phyloP scores from a whole-genome alignment of 2,329 filamentous ascomycete genomes.

The Claviceps sp. region DNA sequence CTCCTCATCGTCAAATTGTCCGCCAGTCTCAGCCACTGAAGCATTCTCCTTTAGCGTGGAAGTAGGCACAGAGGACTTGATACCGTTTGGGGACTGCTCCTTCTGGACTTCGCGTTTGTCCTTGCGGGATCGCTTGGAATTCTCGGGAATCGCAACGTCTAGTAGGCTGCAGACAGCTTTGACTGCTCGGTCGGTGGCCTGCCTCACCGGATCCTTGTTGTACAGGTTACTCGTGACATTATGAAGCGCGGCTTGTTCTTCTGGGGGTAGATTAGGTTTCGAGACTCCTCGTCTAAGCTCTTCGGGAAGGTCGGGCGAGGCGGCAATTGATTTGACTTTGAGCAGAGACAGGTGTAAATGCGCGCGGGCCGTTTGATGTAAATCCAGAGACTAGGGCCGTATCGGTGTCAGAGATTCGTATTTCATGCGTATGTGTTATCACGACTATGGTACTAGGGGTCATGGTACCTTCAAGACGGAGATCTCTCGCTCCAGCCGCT shows the following conservation, averaged over 20 bases:
- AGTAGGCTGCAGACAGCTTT: conserved; percentile 34
- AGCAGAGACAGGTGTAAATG: conserved; percentile 42
- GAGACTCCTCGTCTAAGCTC: conserved; percentile 32
- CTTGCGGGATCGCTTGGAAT: conserved; percentile 18
- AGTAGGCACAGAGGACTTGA: neutral
- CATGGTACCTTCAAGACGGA: conserved; percentile 36
- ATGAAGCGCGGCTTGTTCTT: conserved; percentile 37
- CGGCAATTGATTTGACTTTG: conserved; percentile 38
- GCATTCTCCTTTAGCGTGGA: conserved; percentile 6
- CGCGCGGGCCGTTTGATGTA: conserved; percentile 42
- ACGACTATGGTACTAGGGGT: neutral
- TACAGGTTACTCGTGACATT: conserved; percentile 47
- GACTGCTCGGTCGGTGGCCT: conserved; percentile 34
- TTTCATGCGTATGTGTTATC: neutral
- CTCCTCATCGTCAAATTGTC: conserved; percentile 16
- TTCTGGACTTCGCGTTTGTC: conserved; percentile 18
- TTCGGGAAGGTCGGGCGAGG: conserved; percentile 35
- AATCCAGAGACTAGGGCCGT: conserved; percentile 35
- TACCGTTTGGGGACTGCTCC: conserved; percentile 15
- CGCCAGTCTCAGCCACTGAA: conserved; percentile 6
- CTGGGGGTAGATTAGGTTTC: conserved; percentile 37
- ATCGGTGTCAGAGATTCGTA: neutral
- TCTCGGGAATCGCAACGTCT: conserved; percentile 32
- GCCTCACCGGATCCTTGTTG: conserved; percentile 36
- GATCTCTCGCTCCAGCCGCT: conserved; percentile 49